phyloP scores from a whole-genome alignment of 176 grass and related monocot species.

The Rhynchospora pubera region DNA sequence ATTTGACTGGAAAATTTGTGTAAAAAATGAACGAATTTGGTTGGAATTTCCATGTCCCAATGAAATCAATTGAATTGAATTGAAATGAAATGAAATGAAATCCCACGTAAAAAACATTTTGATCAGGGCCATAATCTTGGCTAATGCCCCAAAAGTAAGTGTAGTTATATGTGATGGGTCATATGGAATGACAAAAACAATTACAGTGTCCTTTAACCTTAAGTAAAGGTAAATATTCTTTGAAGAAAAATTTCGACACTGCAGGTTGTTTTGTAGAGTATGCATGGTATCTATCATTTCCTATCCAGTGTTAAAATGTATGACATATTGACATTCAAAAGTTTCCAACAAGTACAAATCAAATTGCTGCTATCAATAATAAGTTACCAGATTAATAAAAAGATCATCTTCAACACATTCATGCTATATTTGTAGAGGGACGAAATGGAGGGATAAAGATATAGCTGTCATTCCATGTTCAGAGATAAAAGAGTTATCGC shows the following conservation, averaged over 20 bases:
- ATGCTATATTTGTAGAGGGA: neutral
- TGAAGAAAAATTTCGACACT: neutral
- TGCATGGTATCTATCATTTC: neutral
- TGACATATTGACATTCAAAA: no score
- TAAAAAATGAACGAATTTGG: no score
- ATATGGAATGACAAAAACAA: neutral
- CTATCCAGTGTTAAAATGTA: neutral
- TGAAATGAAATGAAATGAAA: no score
- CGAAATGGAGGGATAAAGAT: neutral
- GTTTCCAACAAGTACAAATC: no score
- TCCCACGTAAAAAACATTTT: no score
- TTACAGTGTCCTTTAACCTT: neutral
- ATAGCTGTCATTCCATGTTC: no score
- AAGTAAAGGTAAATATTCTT: neutral
- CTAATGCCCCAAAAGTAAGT: neutral
- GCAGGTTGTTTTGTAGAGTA: neutral
- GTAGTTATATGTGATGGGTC: neutral
- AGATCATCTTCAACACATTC: neutral
- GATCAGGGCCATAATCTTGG: no score
- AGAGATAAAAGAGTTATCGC: neutral
- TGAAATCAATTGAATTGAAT: no score
- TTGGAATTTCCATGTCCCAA: no score
- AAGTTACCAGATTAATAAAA: neutral
- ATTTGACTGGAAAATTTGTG: no score
- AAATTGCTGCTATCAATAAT: neutral